Percentiles rank a stretch among this genome's conserved stretches.
Conservation (phyloP, 1,284 basidiomycete species). For the Rhodotorula sp. region DNA sequence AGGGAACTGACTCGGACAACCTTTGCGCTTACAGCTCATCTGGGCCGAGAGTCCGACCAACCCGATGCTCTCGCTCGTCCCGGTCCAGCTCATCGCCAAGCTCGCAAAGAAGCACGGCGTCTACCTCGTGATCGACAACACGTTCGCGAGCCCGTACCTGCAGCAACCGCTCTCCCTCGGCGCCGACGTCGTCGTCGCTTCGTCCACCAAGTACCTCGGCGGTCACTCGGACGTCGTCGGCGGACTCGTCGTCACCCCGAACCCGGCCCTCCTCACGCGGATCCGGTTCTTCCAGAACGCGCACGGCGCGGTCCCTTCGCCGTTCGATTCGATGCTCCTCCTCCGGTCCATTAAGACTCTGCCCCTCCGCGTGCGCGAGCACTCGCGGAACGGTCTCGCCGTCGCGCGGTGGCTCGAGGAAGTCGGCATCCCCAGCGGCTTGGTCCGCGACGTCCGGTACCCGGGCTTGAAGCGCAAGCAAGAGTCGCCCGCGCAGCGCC, state of each 20-base stretch:
- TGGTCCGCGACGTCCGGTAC: constrained; percentile 77
- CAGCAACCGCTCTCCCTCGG: constrained; percentile 81
- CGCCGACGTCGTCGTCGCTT: constrained; percentile 68
- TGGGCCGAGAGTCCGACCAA: constrained; percentile 97
- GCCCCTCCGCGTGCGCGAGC: constrained; percentile 74
- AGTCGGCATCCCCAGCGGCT: constrained; percentile 52
- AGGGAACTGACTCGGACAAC: no score
- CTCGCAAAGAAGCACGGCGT: constrained; percentile 62
- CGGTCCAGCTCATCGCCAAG: constrained; percentile 65
- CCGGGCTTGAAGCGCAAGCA: constrained; percentile 64
- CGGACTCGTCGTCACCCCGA: constrained; percentile 72
- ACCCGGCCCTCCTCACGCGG: constrained; percentile 55
- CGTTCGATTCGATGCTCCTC: constrained; percentile 88
- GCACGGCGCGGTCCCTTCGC: constrained; percentile 59
- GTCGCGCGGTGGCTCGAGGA: constrained; percentile 67
- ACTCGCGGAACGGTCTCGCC: constrained; percentile 77
- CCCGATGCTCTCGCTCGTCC: constrained; percentile 84
- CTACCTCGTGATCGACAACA: constrained; percentile 67
- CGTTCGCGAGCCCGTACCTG: constrained; percentile 80
- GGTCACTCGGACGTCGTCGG: constrained; percentile 58
- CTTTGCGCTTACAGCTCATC: constrained; percentile 62
- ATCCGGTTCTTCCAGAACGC: constrained; percentile 91
- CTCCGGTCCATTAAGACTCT: constrained; percentile 82
- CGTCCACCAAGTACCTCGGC: constrained; percentile 65
- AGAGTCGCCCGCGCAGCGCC: constrained; percentile 26